Base-by-base conservation (phyloP, 2,329 filamentous ascomycete genomes). In the Colletotrichum costaricense region DNA sequence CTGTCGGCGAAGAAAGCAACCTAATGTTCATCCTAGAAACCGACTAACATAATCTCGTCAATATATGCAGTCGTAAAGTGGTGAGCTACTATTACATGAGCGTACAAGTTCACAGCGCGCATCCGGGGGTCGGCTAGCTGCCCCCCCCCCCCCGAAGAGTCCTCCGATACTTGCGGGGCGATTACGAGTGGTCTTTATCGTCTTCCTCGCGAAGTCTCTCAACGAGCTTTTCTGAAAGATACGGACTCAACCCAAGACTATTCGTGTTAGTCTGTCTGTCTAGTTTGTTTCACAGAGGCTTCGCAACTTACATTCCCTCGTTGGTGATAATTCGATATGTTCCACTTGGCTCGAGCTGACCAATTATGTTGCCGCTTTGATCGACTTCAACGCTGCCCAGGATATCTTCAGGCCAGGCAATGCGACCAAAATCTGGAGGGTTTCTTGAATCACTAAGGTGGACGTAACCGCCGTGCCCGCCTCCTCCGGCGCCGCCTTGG, bases 401-500 rank as follows among this genome's bases (percentile, higher is more conserved):
- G 49, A 93, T 93, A 77, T 93, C 91, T 77, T 93, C 91, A 1
- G 91, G 91, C 86, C 89, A 93, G 2, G 91, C 90, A 78, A 93
- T 93, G 65, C 92, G 82, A 19, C 91, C 91, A 84, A 87, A 93
- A 77, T 92, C 91, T 0, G 90, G 91, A 2, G 91, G 90, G 64
- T 92, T 92, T 66, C 92, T 84, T 66, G 84, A 78, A 78, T 93
- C 92, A 68, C 90, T 92, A 5, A 93, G 84, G 80, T 93, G 92
- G 22, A 93, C 86, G 82, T 89, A 89, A 1, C 92, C 91, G 26
- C 91, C 90, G 26, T 87, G 83, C 2, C 90, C 90, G 2, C 83
- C 89, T 11, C 90, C 89, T 1, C 90, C 90, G 1, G 88, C 87
- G 24, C 89, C 90, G n/a, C 90, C 90, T 78, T 91, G 89, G n/a